phyloP scores from a whole-genome alignment of 1,139 yeast genomes.

The Hansenula anomala region DNA sequence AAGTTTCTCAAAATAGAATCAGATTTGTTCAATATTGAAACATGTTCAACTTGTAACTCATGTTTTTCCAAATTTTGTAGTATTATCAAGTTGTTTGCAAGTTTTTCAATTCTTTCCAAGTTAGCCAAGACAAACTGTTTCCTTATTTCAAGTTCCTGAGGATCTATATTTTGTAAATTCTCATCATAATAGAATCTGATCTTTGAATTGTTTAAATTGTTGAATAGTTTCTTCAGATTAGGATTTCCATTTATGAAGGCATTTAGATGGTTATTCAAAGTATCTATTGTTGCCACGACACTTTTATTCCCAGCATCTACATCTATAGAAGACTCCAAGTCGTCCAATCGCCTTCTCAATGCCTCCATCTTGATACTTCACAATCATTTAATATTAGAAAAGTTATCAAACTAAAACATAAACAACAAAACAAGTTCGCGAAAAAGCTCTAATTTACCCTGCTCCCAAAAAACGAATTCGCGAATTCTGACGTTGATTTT shows the following conservation, averaged over 20 bases:
- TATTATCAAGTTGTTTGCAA: background rate
- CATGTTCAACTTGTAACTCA: background rate
- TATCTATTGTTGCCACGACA: background rate
- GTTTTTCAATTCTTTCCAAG: background rate
- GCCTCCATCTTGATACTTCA: background rate
- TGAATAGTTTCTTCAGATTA: background rate
- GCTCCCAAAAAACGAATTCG: too few relatives aligned
- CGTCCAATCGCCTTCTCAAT: background rate
- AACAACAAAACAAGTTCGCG: too few relatives aligned
- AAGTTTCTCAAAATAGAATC: background rate
- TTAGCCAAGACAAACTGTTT: constrained; percentile 1
- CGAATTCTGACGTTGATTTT: too few relatives aligned
- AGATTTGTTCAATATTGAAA: background rate
- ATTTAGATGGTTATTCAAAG: background rate
- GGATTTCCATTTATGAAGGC: background rate
- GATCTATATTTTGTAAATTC: background rate
- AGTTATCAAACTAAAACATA: too few relatives aligned
- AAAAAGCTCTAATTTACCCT: too few relatives aligned
- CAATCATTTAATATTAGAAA: too few relatives aligned
- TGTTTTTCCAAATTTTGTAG: background rate
- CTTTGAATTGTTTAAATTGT: constrained; percentile 1
- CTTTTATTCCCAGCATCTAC: background rate
- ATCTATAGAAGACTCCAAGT: background rate
- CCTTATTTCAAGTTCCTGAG: background rate
- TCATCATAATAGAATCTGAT: background rate